phyloP scores from a whole-genome alignment of 352 stramenopile species.

The Globisporangium barbulae region DNA sequence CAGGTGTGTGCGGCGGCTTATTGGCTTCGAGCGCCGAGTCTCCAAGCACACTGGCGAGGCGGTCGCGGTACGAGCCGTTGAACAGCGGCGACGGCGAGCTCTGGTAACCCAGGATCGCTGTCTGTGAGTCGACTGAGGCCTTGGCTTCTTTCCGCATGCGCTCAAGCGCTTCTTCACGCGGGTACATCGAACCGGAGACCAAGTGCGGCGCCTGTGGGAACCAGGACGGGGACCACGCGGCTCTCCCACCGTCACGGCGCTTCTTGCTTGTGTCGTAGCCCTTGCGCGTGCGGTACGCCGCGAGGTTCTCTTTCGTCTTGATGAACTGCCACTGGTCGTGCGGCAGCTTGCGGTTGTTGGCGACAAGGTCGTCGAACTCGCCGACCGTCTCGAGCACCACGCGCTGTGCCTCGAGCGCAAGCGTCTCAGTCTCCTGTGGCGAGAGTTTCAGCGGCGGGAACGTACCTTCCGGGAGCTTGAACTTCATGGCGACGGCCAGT shows the following conservation, averaged over 20 bases:
- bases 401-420: constrained; percentile 28
- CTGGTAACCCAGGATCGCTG: background rate
- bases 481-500: constrained; percentile 19
- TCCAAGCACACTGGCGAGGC: background rate
- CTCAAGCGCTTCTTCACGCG: background rate
- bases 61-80: background rate
- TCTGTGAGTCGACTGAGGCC: background rate
- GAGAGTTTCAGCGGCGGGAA: constrained; percentile 22
- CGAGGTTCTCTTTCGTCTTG: constrained; percentile 33
- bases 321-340: constrained; percentile 39
- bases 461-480: constrained; percentile 20
- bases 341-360: constrained; percentile 29
- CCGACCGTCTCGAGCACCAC: constrained; percentile 36
- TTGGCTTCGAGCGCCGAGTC: background rate
- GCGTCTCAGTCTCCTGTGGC: constrained; percentile 17
- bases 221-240: background rate
- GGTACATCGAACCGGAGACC: background rate
- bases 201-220: background rate
- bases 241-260: background rate
- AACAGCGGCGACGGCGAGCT: background rate
- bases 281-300: constrained; percentile 21
- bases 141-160: background rate
- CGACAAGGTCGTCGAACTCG: constrained; percentile 29
- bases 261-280: constrained; percentile 2
- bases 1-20: constrained; percentile 15